Conservation (phyloP, 1,284 basidiomycete genomes). For the Irpex rosettiformis region DNA sequence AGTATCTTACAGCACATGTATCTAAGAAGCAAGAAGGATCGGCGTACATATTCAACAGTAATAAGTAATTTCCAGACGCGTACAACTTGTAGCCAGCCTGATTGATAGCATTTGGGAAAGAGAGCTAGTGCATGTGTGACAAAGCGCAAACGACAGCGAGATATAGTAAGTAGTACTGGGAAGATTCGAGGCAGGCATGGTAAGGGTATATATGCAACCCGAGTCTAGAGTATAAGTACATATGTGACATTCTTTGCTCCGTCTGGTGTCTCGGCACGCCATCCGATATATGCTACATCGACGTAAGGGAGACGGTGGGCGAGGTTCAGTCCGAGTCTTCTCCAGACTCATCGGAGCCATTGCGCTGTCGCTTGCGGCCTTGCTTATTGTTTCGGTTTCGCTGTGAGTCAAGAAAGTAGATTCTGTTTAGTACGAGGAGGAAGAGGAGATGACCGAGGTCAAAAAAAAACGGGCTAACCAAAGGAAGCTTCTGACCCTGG, state of each 20-base stretch:
- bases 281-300: background rate
- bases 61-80: background rate
- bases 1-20: constrained; percentile 4
- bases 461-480: constrained; percentile 68
- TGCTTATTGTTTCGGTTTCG: constrained; percentile 64
- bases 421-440: background rate
- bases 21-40: background rate
- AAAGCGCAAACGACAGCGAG: background rate
- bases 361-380: constrained; percentile 42
- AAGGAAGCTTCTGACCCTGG: constrained; percentile 87
- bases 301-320: background rate
- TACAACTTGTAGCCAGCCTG: background rate
- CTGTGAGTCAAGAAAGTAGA: constrained; percentile 32
- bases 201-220: background rate
- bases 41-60: constrained; percentile 1
- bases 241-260: background rate
- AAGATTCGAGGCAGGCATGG: background rate
- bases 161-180: background rate
- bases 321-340: constrained; percentile 44
- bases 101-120: background rate
- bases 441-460: constrained; percentile 8
- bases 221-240: background rate
- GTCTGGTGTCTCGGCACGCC: background rate
- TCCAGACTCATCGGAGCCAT: constrained; percentile 43
- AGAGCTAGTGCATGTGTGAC: background rate